These are phyloP conservation scores for Naumovozyma castellii DNA, from an alignment of 805 yeast genomes.

Conservation along the genomic window DNA sequence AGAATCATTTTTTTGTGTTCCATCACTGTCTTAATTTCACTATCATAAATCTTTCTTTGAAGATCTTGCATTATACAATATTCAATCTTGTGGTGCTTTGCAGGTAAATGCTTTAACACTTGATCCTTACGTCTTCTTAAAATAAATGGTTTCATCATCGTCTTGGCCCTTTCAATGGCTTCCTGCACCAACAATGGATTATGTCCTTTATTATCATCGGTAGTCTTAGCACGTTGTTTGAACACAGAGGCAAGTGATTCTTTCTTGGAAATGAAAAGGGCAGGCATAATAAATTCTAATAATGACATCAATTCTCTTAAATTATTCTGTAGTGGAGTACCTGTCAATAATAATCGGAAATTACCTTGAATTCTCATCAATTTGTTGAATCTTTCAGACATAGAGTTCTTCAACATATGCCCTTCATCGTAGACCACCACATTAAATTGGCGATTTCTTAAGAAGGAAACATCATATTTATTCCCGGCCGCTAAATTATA, in stretches of 20 bases:
- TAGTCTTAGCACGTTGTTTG: constrained; percentile 76
- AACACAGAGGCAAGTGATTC: constrained; percentile 77
- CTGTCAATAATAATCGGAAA: constrained; percentile 84
- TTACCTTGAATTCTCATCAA: constrained; percentile 74
- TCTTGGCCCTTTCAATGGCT: constrained; percentile 86
- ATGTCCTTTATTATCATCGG: constrained; percentile 40
- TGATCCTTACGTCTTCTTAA: constrained; percentile 86
- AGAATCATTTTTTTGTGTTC: constrained; percentile 26
- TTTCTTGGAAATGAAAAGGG: constrained; percentile 66
- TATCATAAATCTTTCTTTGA: constrained; percentile 53
- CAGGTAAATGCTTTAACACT: constrained; percentile 82
- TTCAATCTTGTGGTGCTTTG: constrained; percentile 54
- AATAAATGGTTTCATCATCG: constrained; percentile 98
- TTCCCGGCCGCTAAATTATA: constrained; percentile 86
- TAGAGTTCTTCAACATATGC: constrained; percentile 87
- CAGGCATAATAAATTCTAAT: constrained; percentile 83
- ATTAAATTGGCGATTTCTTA: constrained; percentile 67
- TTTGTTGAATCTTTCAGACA: constrained; percentile 77
- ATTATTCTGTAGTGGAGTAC: constrained; percentile 95
- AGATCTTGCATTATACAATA: constrained; percentile 51
- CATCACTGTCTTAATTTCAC: constrained; percentile 39
- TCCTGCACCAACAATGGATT: constrained; percentile 83
- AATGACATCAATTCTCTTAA: constrained; percentile 82
- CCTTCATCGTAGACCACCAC: constrained; percentile 96
- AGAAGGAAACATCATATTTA: constrained; percentile 69